phyloP scores from a whole-genome alignment of 306 rosid genomes.

The Inga leiocalycina region DNA sequence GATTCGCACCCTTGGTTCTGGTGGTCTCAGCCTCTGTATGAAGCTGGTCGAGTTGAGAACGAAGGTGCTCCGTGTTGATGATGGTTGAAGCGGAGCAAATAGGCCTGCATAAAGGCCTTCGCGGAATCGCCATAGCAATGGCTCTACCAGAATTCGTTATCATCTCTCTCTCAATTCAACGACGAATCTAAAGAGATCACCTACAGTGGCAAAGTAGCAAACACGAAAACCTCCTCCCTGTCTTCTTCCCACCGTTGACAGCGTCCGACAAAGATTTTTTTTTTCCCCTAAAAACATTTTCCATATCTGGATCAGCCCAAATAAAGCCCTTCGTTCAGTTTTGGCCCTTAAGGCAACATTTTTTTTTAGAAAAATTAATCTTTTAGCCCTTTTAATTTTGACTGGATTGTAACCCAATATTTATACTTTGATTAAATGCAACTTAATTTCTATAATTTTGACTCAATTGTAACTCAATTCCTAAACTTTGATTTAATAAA shows the following conservation, averaged over 20 bases:
- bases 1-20: slow-evolving; percentile 62
- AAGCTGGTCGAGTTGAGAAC: slow-evolving; percentile 74
- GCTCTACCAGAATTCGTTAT: slow-evolving; percentile 40
- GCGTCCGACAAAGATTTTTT: not conserved
- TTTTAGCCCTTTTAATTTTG: too few species aligned
- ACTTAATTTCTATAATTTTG: too few species aligned
- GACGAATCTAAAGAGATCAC: too few species aligned
- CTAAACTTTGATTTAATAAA: too few species aligned
- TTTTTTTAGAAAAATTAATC: too few species aligned
- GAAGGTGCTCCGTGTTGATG: slow-evolving; percentile 60
- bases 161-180: slow-evolving; percentile 15
- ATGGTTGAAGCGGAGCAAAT: slow-evolving; percentile 48
- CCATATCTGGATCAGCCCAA: not conserved
- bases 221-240: not conserved
- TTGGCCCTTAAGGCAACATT: not conserved
- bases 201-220: not conserved
- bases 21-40: slow-evolving; percentile 72
- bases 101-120: slow-evolving; percentile 38
- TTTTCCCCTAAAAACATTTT: not conserved
- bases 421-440: too few species aligned
- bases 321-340: not conserved
- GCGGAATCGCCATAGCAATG: slow-evolving; percentile 45
- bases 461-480: too few species aligned
- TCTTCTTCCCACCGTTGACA: not conserved
- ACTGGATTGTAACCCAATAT: too few species aligned